Percentiles rank a stretch among this genome's conserved stretches.
phyloP scores from a whole-genome alignment of 345 rosid species.

The Populus alba region DNA sequence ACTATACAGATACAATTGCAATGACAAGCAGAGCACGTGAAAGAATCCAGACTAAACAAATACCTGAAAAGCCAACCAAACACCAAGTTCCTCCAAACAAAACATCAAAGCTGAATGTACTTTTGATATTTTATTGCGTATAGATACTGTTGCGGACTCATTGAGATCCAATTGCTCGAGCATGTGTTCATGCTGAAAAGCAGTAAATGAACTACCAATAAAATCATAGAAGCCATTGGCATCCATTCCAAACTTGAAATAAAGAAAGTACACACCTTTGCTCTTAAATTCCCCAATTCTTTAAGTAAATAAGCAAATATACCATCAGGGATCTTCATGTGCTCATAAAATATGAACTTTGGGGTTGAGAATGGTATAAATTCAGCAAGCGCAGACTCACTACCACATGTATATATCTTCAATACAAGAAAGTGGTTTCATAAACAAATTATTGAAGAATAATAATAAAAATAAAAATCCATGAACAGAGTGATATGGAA shows the following conservation, averaged over 20 bases:
- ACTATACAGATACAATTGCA: neutral
- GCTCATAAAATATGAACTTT: constrained; percentile 49
- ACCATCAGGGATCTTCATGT: constrained; percentile 28
- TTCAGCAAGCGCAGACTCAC: constrained; percentile 56
- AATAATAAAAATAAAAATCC: neutral
- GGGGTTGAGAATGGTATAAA: constrained; percentile 61
- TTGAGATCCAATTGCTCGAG: constrained; percentile 43
- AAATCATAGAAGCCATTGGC: neutral
- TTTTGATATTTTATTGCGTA: constrained; percentile 40
- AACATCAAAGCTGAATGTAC: constrained; percentile 39
- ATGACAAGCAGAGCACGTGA: neutral
- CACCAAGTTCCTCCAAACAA: constrained; percentile 74
- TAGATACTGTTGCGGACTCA: constrained; percentile 29
- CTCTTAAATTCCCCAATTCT: constrained; percentile 33
- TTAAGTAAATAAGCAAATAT: constrained; percentile 19
- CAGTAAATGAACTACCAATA: constrained; percentile 11
- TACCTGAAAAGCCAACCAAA: constrained; percentile 82
- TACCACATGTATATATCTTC: constrained; percentile 71
- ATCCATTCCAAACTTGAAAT: neutral
- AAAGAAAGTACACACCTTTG: constrained; percentile 41
- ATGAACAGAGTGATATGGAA: neutral
- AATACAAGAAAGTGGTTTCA: constrained; percentile 10
- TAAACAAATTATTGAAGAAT: neutral
- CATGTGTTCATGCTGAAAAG: constrained; percentile 47
- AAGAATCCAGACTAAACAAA: neutral